These are phyloP conservation scores for Avena atlantica DNA, from an alignment of 176 grass and related monocot genomes.

Conservation along the genomic window DNA sequence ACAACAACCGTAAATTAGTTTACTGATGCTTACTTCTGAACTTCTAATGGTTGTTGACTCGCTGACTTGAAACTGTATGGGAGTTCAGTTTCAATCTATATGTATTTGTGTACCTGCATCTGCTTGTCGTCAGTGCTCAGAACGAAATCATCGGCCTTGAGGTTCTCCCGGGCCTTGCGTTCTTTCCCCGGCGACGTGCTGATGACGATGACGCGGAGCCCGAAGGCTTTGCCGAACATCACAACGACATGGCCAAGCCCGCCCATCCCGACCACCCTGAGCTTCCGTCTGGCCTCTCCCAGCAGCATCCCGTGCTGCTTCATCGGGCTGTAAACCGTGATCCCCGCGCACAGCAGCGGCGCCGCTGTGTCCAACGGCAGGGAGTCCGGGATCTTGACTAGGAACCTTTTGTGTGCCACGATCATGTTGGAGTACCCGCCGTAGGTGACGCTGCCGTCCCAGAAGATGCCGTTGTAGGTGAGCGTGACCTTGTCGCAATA, in stretches of 20 bases:
- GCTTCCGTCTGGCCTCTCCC: conserved; percentile 37
- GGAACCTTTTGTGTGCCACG: conserved; percentile 71
- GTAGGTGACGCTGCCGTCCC: conserved; percentile 88
- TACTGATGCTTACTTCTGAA: neutral
- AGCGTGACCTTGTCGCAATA: conserved; percentile 80
- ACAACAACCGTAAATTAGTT: neutral
- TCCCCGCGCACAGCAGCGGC: conserved; percentile 66
- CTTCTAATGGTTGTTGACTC: no score
- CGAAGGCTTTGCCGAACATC: conserved; percentile 81
- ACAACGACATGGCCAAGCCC: conserved; percentile 73
- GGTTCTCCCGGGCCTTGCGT: conserved; percentile 57
- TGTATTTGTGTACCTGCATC: conserved; percentile 53
- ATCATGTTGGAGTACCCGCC: conserved; percentile 82
- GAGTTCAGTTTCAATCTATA: no score
- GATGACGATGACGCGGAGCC: conserved; percentile 59
- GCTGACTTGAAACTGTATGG: neutral
- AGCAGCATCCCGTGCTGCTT: conserved; percentile 71
- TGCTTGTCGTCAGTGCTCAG: conserved; percentile 58
- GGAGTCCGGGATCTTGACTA: conserved; percentile 58
- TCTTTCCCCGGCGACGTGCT: conserved; percentile 82
- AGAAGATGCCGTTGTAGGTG: conserved; percentile 86
- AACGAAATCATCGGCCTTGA: conserved; percentile 66
- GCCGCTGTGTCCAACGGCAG: conserved; percentile 69
- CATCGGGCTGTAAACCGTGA: conserved; percentile 81
- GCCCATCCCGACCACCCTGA: conserved; percentile 71